phyloP scores from a whole-genome alignment of 2,329 filamentous ascomycete species.

The Coleophoma eucalyptorum region DNA sequence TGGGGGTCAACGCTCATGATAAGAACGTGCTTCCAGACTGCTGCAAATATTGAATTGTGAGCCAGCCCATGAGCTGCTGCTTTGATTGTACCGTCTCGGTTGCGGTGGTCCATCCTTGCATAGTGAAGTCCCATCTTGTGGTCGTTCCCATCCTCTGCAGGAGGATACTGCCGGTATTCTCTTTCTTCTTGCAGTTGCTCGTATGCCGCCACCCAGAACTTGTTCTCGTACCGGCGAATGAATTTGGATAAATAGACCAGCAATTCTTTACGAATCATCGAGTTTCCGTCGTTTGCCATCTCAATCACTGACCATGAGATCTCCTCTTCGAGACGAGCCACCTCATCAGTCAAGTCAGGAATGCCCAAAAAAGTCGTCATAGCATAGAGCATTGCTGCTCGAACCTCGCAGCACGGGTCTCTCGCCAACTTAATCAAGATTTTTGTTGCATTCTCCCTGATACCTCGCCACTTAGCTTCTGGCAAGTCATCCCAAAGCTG shows the following conservation, averaged over 20 bases:
- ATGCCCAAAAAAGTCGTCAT: slow-evolving; percentile 94
- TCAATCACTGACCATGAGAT: slow-evolving; percentile 85
- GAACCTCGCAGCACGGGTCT: slow-evolving; percentile 87
- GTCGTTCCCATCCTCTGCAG: slow-evolving; percentile 50
- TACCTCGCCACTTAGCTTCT: slow-evolving; percentile 95
- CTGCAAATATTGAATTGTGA: slow-evolving; percentile 86
- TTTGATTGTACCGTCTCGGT: slow-evolving; percentile 55
- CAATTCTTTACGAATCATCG: slow-evolving; percentile 89
- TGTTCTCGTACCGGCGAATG: slow-evolving; percentile 83
- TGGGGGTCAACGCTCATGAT: slow-evolving; percentile 92
- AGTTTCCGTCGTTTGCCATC: slow-evolving; percentile 91
- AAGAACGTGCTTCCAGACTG: slow-evolving; percentile 90
- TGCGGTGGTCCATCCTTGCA: slow-evolving; percentile 49
- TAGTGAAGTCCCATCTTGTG: slow-evolving; percentile 63
- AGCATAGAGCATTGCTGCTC: slow-evolving; percentile 88
- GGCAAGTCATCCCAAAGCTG: slow-evolving; percentile 90
- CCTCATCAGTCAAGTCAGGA: slow-evolving; percentile 85
- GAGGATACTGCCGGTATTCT: slow-evolving; percentile 57
- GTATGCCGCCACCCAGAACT: slow-evolving; percentile 87
- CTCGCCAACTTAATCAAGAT: slow-evolving; percentile 66
- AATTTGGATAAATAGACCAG: slow-evolving; percentile 93
- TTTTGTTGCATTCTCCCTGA: slow-evolving; percentile 74
- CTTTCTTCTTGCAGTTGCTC: slow-evolving; percentile 87
- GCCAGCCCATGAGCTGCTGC: slow-evolving; percentile 58
- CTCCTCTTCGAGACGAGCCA: slow-evolving; percentile 85